These are phyloP conservation scores for Ajuga chamaepitys DNA, from an alignment of 257 asterid genomes.

Conservation along the genomic window DNA sequence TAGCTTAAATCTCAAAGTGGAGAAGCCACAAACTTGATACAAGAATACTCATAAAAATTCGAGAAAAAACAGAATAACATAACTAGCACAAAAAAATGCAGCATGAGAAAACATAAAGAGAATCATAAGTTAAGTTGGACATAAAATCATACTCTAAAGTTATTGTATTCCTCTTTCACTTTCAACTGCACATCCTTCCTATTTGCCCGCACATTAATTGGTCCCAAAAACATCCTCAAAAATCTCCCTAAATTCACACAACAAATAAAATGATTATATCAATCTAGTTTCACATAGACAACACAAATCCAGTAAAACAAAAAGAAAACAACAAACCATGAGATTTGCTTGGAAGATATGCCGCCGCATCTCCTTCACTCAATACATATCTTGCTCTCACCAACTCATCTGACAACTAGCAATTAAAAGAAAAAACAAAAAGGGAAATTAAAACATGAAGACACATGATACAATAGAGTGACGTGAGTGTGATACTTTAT, in stretches of 20 bases:
- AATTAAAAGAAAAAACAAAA: neutral
- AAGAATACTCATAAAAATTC: neutral
- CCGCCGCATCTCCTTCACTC: constrained; percentile 98
- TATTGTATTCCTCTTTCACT: constrained; percentile 97
- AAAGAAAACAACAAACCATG: constrained; percentile 45
- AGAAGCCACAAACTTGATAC: constrained; percentile 2
- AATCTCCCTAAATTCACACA: constrained; percentile 55
- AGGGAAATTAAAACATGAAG: neutral
- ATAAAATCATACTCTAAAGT: constrained; percentile 66
- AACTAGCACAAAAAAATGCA: neutral
- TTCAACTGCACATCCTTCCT: constrained; percentile 92
- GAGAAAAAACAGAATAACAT: neutral
- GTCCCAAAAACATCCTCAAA: constrained; percentile 95
- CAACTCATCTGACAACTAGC: constrained; percentile 79
- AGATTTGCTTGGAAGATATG: constrained; percentile 87
- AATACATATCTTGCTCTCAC: constrained; percentile 61
- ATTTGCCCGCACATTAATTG: constrained; percentile 88
- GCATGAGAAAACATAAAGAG: neutral
- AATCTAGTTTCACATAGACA: constrained; percentile 7
- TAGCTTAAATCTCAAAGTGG: neutral
- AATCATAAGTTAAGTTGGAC: constrained; percentile 8
- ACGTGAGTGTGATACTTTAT: constrained; percentile 48
- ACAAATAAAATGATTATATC: constrained; percentile 1
- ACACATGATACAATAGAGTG: neutral
- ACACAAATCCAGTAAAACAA: neutral